These are phyloP conservation scores for Leccinum solheimii DNA, from an alignment of 1,284 basidiomycete species.

Conservation along the genomic window DNA sequence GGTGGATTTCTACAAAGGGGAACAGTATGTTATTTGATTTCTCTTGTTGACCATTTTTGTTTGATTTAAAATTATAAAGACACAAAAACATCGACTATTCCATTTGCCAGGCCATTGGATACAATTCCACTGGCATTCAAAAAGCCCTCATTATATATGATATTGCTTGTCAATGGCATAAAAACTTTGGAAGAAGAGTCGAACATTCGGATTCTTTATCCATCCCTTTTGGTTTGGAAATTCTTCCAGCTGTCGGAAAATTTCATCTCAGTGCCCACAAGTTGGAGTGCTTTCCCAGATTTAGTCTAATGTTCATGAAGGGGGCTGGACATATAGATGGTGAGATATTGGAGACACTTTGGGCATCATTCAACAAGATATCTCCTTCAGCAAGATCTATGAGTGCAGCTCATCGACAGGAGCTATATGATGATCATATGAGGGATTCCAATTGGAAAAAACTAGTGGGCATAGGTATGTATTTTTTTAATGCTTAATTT, in stretches of 20 bases:
- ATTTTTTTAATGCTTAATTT: not conserved
- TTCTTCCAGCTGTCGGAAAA: constrained; percentile 11
- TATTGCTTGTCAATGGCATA: constrained; percentile 7
- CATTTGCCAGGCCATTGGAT: constrained; percentile 12
- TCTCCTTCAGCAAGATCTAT: constrained; percentile 15
- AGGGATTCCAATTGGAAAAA: constrained; percentile 21
- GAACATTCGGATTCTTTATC: not conserved
- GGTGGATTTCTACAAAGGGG: constrained; percentile 13
- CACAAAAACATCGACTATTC: constrained; percentile 22
- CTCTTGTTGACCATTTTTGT: not conserved
- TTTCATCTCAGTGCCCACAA: constrained; percentile 19
- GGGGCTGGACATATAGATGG: constrained; percentile 14
- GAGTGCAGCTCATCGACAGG: constrained; percentile 12
- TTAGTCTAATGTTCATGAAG: constrained; percentile 13
- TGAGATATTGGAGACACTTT: constrained; percentile 21
- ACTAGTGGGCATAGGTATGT: constrained; percentile 9
- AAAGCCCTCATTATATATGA: constrained; percentile 15
- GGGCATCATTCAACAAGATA: constrained; percentile 19
- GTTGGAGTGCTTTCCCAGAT: constrained; percentile 9
- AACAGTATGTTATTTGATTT: constrained; percentile 11
- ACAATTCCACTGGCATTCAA: constrained; percentile 7
- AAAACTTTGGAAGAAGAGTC: constrained; percentile 8
- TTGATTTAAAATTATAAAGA: constrained; percentile 2
- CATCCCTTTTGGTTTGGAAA: constrained; percentile 8
- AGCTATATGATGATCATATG: constrained; percentile 20